Percentiles rank a stretch among this genome's conserved stretches.
These are phyloP conservation scores for Francoa sonchifolia DNA, from an alignment of 441 rosid species.

Conservation along the genomic window DNA sequence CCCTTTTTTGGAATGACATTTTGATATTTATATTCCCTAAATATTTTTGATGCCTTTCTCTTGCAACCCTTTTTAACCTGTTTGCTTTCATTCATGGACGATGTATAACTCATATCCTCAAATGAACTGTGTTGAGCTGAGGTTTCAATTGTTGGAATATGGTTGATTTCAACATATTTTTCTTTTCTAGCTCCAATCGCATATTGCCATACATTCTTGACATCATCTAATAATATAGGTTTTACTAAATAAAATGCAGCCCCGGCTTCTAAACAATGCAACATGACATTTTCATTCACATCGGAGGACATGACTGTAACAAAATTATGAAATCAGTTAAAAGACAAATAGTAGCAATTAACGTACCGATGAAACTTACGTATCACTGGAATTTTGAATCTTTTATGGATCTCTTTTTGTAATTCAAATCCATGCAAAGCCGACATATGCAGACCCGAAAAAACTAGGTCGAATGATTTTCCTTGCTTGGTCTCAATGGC, in stretches of 20 bases:
- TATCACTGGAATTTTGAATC: background rate
- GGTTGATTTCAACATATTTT: conserved; percentile 16
- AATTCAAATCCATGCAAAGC: background rate
- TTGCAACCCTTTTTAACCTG: conserved; percentile 1
- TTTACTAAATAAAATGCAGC: conserved; percentile 42
- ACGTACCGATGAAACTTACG: background rate
- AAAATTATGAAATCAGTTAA: background rate
- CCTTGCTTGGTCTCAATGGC: background rate
- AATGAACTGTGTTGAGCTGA: background rate
- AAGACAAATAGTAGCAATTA: background rate
- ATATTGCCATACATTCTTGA: conserved; percentile 40
- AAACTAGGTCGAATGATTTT: background rate
- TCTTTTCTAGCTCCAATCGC: conserved; percentile 29
- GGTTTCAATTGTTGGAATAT: conserved; percentile 10
- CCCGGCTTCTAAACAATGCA: conserved; percentile 39
- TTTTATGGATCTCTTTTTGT: background rate
- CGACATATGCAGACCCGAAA: background rate
- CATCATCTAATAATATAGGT: conserved; percentile 37
- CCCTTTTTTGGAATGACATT: conserved; percentile 25
- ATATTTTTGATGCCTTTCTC: conserved; percentile 10
- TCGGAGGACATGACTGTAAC: conserved; percentile 60
- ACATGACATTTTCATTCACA: conserved; percentile 21
- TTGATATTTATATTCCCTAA: conserved; percentile 10
- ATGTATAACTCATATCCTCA: conserved; percentile 8
- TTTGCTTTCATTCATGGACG: conserved; percentile 9